Evolutionary conservation across 352 stramenopile genomes (phyloP).

Genomic region (Aphanomyces stellatus): DNA sequence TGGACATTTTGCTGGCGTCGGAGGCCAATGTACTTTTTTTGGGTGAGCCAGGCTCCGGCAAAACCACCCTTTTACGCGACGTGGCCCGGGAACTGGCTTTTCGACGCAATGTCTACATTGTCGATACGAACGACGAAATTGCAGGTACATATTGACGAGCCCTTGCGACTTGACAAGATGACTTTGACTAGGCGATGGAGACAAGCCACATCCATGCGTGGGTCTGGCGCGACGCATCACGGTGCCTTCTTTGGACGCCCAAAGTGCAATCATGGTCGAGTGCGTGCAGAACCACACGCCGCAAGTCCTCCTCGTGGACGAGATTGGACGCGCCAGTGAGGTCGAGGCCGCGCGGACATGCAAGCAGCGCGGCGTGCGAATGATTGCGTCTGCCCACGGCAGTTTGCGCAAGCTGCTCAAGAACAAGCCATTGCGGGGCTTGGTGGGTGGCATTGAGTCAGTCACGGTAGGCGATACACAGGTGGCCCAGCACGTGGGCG

Average conservation of each 20-base stretch:
- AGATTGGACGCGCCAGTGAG: conserved; percentile 75
- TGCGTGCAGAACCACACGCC: conserved; percentile 31
- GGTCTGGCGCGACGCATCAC: conserved; percentile 23
- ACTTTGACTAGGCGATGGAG: conserved; percentile 30
- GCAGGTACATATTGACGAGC: conserved; percentile 25
- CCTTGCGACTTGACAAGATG: not conserved
- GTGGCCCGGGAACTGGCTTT: conserved; percentile 50
- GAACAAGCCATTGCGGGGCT: conserved; percentile 64
- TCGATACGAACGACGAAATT: conserved; percentile 89
- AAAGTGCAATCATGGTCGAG: conserved; percentile 21
- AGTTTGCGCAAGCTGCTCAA: conserved; percentile 73
- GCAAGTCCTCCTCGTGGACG: conserved; percentile 83
- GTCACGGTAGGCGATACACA: conserved; percentile 51
- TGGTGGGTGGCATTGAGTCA: conserved; percentile 66
- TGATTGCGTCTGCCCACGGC: conserved; percentile 81
- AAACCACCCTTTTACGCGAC: conserved; percentile 81
- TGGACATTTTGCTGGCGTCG: conserved; percentile 48
- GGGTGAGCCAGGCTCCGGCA: conserved; percentile 50
- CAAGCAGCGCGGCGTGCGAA: conserved; percentile 63
- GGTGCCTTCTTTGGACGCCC: conserved; percentile 21
- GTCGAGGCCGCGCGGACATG: conserved; percentile 58
- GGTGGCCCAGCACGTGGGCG: conserved; percentile 35
- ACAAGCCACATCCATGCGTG: conserved; percentile 55
- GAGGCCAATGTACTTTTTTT: conserved; percentile 57
- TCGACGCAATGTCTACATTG: conserved; percentile 72